phyloP scores from a whole-genome alignment of 306 rosid species.

The Trifolium repens region DNA sequence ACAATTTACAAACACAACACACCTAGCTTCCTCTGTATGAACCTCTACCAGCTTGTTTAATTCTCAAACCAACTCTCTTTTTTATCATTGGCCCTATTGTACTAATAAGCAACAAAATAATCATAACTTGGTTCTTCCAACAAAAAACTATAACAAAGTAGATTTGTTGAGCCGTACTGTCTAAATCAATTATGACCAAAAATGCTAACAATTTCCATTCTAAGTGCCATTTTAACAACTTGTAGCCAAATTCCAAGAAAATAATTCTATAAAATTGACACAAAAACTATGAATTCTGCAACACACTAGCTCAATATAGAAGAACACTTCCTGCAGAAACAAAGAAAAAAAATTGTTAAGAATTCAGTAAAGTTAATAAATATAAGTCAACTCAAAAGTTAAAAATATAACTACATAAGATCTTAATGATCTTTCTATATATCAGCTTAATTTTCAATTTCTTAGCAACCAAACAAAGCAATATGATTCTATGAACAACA shows the following conservation, averaged over 20 bases:
- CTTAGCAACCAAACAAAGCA: constrained; percentile 47
- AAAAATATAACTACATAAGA: not conserved
- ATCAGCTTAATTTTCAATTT: constrained; percentile 30
- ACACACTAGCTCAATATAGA: constrained; percentile 34
- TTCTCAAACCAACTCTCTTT: constrained; percentile 74
- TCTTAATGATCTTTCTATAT: not conserved
- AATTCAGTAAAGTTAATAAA: not conserved
- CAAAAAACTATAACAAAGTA: constrained; percentile 50
- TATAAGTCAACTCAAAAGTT: constrained; percentile 24
- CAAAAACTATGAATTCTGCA: constrained; percentile 13
- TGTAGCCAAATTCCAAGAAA: not conserved
- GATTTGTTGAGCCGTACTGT: constrained; percentile 50
- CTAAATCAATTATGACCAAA: constrained; percentile 41
- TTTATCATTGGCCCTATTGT: constrained; percentile 74
- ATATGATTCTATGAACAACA: not conserved
- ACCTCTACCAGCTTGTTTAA: constrained; percentile 91
- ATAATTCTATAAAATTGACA: not conserved
- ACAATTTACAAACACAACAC: constrained; percentile 36
- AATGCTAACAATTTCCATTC: constrained; percentile 28
- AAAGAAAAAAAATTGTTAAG: constrained; percentile 12
- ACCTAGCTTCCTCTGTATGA: constrained; percentile 90
- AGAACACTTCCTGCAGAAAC: constrained; percentile 39
- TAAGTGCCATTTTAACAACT: constrained; percentile 40
- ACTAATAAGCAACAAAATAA: constrained; percentile 53
- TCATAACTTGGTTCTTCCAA: constrained; percentile 63